phyloP scores from a whole-genome alignment of 1,139 yeast genomes.

The Nakaseomyces kungkrabaensis region DNA sequence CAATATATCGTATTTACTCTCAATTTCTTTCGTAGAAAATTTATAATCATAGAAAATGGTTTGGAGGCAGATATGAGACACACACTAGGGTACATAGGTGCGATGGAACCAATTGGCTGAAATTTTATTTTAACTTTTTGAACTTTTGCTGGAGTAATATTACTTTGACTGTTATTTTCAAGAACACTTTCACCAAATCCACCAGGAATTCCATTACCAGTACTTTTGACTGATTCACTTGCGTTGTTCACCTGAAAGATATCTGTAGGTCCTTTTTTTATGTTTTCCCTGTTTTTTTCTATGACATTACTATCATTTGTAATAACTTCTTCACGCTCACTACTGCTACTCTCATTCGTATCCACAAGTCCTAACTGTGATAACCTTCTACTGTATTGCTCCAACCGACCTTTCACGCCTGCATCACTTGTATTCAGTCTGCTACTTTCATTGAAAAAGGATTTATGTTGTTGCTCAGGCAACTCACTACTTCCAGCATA shows the following conservation, averaged over 20 bases:
- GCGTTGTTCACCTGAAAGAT: neutral
- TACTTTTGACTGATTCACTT: neutral
- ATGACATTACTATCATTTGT: neutral
- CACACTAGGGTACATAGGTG: slow-evolving; percentile 20
- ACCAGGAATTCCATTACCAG: neutral
- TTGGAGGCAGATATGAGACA: slow-evolving; percentile 24
- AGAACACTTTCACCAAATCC: neutral
- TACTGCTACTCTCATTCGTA: neutral
- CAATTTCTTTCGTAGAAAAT: slow-evolving; percentile 18
- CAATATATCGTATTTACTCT: slow-evolving; percentile 22
- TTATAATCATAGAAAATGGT: slow-evolving; percentile 20
- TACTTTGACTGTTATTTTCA: neutral
- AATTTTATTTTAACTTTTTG: slow-evolving; percentile 23
- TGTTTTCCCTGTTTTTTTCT: neutral
- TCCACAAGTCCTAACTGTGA: slow-evolving; percentile 20
- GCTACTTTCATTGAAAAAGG: neutral
- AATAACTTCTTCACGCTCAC: neutral
- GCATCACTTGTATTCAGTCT: neutral
- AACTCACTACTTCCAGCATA: slow-evolving; percentile 10
- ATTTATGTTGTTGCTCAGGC: slow-evolving; percentile 18
- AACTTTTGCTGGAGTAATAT: neutral
- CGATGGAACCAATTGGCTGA: slow-evolving; percentile 27
- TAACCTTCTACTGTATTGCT: slow-evolving; percentile 20
- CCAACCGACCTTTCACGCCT: slow-evolving; percentile 16
- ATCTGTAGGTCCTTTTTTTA: neutral